phyloP scores from a whole-genome alignment of 2,329 filamentous ascomycete genomes.

The Hymenoscyphus fraxineus region DNA sequence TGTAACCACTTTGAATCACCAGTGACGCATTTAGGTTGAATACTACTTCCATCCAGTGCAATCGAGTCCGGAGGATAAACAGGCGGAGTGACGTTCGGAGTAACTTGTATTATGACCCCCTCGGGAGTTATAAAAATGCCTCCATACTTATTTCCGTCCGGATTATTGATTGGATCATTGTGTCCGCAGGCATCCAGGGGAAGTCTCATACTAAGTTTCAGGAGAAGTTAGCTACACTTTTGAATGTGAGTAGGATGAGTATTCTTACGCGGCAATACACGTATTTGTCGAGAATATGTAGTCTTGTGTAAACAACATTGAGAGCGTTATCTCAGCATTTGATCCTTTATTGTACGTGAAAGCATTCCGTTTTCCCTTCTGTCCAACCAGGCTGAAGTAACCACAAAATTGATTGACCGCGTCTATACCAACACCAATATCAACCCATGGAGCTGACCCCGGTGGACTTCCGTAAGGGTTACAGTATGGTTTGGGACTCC shows the following conservation, averaged over 20 bases:
- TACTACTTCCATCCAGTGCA: background rate
- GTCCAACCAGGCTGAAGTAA: background rate
- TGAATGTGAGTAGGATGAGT: background rate
- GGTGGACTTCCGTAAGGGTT: background rate
- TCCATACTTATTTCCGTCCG: background rate
- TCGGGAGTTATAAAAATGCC: background rate
- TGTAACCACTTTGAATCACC: background rate
- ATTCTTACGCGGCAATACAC: background rate
- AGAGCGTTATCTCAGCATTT: background rate
- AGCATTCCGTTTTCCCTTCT: background rate
- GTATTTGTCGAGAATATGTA: background rate
- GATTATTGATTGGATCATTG: background rate
- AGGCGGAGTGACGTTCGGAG: background rate
- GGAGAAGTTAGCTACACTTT: background rate
- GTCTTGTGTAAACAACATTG: background rate
- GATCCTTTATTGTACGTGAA: background rate
- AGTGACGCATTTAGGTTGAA: background rate
- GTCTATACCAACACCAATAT: background rate
- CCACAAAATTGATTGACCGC: background rate
- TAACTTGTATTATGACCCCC: constrained; percentile 1
- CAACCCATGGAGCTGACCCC: constrained; percentile 1
- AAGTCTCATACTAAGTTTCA: background rate
- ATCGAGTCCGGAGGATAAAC: background rate
- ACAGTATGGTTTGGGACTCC: background rate
- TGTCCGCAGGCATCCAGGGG: background rate